Base-by-base conservation (phyloP, 306 rosid genomes). In the Heteromeles arbutifolia region DNA sequence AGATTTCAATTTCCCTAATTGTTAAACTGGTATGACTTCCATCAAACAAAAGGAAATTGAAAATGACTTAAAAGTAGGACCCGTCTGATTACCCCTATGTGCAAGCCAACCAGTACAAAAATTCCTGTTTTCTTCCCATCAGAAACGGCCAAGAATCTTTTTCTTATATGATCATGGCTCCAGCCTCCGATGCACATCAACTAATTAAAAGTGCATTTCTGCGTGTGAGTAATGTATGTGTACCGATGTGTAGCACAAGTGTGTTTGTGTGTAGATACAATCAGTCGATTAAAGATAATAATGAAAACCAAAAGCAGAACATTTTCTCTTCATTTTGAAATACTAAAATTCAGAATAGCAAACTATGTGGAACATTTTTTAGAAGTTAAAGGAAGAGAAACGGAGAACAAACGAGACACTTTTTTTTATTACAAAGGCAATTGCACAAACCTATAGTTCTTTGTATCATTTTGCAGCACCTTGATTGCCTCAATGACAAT, bases 401-500 rank as follows among this genome's bases (percentile, higher is more conserved):
- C 37, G 29, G 43, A 67, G 19, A 5, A 1, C 2, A 56, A 56
- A 54, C 11, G 2, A 82, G 25, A 73, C 22, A 67, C 12, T 71
- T 31, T 69, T 69, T 22, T 65, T 3, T 37, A 37, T 15, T 24
- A 65, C 39, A 80, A 75, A 28, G 64, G 64, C 45, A 71, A 79
- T 69, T 76, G 74, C 72, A 67, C 89, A 73, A 80, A 89, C 99
- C 99, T 90, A 68, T 88, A 96, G 45, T 57, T 92, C 71, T 89
- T 78, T 12, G 74, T 64, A 87, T 90, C 96, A 32, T 82, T 90
- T 80, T 81, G 84, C 82, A 96, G 96, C 84, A 96, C 99, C 84
- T 96, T 96, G 78, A 96, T 88, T 71, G 99, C 93, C 86, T 96
- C 99, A 45, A 92, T 90, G 69, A 96, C 99, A 87, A 96, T 96